A percentile compares a stretch with the other conserved stretches of the same genome.
These are phyloP conservation scores for Boletus bicolor DNA, from an alignment of 768 basidiomycete species.

Conservation along the genomic window DNA sequence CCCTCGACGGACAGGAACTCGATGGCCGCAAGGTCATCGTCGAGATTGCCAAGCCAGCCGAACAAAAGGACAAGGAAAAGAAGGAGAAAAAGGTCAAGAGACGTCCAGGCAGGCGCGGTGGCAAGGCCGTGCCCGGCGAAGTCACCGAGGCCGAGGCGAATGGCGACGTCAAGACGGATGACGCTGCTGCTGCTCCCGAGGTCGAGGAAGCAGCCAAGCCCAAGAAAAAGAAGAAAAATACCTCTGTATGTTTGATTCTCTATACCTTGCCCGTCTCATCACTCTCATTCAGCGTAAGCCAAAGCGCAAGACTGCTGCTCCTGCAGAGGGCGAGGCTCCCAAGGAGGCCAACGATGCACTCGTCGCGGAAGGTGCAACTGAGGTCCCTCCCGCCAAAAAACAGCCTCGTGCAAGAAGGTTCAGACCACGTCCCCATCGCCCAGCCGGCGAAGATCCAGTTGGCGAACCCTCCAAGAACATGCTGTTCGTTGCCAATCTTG, in stretches of 20 bases:
- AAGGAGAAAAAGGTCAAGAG: slow-evolving; percentile 78
- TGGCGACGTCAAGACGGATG: slow-evolving; percentile 64
- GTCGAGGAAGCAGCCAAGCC: slow-evolving; percentile 60
- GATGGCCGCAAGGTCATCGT: slow-evolving; percentile 86
- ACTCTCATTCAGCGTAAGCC: slow-evolving; percentile 50
- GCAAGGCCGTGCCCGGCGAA: slow-evolving; percentile 84
- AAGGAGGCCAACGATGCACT: slow-evolving; percentile 30
- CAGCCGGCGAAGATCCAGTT: slow-evolving; percentile 76
- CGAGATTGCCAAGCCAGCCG: slow-evolving; percentile 89
- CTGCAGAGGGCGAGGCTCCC: slow-evolving; percentile 31
- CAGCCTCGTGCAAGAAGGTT: slow-evolving; percentile 57
- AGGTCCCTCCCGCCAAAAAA: slow-evolving; percentile 32
- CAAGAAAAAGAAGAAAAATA: slow-evolving; percentile 81
- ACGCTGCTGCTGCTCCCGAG: slow-evolving; percentile 46
- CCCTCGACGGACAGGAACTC: slow-evolving; percentile 85
- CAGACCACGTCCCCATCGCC: slow-evolving; percentile 60
- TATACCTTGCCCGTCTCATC: slow-evolving; percentile 7
- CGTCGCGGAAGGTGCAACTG: slow-evolving; percentile 38
- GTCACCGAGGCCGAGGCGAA: slow-evolving; percentile 88
- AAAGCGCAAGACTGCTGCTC: slow-evolving; percentile 35
- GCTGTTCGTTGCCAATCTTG: slow-evolving; percentile 97
- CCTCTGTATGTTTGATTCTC: slow-evolving; percentile 38
- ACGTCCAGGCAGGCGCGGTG: slow-evolving; percentile 80
- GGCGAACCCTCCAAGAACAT: slow-evolving; percentile 88
- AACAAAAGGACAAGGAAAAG: slow-evolving; percentile 77